Conservation (phyloP, 495 filamentous ascomycete species). For the Annulohypoxylon maeteangense region DNA sequence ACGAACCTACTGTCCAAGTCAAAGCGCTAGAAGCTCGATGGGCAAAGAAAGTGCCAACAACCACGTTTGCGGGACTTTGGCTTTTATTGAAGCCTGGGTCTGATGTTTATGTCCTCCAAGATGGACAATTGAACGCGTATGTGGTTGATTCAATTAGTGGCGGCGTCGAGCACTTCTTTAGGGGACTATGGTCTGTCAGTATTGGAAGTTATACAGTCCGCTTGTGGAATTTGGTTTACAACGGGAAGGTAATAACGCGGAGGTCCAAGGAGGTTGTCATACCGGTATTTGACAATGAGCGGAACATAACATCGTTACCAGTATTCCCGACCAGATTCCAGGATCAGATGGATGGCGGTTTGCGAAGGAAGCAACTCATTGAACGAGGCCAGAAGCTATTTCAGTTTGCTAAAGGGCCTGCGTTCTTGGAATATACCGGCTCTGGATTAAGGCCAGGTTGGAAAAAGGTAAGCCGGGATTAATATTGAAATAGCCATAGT, state of each 20-base stretch:
- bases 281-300: constrained; percentile 8
- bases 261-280: neutral
- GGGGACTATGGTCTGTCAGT: neutral
- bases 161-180: constrained; percentile 5
- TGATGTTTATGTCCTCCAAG: constrained; percentile 7
- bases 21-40: constrained; percentile 14
- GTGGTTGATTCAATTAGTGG: constrained; percentile 3
- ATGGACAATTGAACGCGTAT: constrained; percentile 21
- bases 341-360: neutral
- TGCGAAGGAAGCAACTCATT: constrained; percentile 8
- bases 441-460: constrained; percentile 8
- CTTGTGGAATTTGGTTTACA: constrained; percentile 16
- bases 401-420: constrained; percentile 5
- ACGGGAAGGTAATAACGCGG: constrained; percentile 5
- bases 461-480: constrained; percentile 5
- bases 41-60: constrained; percentile 18
- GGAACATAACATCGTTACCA: constrained; percentile 8
- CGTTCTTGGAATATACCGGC: constrained; percentile 15
- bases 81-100: constrained; percentile 11
- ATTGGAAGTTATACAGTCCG: constrained; percentile 6
- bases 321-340: constrained; percentile 18
- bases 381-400: constrained; percentile 5
- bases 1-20: constrained; percentile 10
- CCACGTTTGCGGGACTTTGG: constrained; percentile 17
- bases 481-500: neutral